Conservation (phyloP, 164 flowering plant genomes). For the Berberis thunbergii region DNA sequence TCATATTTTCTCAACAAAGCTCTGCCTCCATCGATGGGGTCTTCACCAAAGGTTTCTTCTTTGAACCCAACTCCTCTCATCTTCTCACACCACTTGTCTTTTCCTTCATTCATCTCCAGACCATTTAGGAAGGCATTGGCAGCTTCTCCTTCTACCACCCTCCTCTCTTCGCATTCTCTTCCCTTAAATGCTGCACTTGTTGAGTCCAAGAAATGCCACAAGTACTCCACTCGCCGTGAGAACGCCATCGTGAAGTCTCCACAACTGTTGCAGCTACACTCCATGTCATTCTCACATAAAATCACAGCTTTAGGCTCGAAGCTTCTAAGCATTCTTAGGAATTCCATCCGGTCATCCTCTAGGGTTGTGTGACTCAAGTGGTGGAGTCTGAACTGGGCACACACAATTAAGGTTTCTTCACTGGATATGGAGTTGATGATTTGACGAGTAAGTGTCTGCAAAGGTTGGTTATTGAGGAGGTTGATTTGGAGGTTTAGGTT, state of each 20-base stretch:
- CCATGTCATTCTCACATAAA: constrained; percentile 53
- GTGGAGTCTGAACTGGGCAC: constrained; percentile 69
- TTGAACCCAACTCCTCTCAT: constrained; percentile 49
- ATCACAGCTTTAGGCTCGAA: constrained; percentile 57
- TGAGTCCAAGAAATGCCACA: constrained; percentile 74
- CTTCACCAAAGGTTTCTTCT: constrained; percentile 46
- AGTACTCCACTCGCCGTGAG: constrained; percentile 41
- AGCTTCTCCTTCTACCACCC: constrained; percentile 68
- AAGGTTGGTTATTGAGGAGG: constrained; percentile 28
- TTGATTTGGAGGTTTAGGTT: constrained; percentile 53
- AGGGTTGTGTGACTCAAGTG: constrained; percentile 33
- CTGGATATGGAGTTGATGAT: constrained; percentile 18
- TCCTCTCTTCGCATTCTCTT: constrained; percentile 60
- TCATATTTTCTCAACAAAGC: constrained; percentile 71
- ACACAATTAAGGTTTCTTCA: constrained; percentile 48
- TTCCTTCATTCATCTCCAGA: constrained; percentile 56
- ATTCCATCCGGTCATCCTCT: constrained; percentile 40
- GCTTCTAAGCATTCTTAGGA: constrained; percentile 26
- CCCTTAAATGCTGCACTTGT: constrained; percentile 69
- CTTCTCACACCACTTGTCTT: constrained; percentile 60
- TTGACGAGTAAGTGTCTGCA: constrained; percentile 34
- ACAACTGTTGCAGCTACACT: constrained; percentile 43
- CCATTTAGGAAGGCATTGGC: constrained; percentile 34
- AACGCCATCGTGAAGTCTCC: constrained; percentile 50
- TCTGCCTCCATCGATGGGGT: constrained; percentile 46